Evolutionary conservation across 2,329 filamentous ascomycete genomes (phyloP).

Genomic region (Neospermospora avenae): DNA sequence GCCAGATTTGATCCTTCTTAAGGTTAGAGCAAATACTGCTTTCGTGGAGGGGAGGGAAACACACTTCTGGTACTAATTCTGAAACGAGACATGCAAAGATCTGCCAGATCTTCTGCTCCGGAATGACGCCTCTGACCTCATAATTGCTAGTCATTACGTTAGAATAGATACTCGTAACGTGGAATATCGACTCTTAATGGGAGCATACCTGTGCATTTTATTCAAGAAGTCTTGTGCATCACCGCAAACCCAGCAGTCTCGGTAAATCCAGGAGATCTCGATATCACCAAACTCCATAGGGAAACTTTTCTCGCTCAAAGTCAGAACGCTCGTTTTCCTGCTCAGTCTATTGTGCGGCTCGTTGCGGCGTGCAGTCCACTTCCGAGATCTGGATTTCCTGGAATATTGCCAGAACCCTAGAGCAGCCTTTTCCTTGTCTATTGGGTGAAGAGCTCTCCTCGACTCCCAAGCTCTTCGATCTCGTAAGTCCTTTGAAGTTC

Average conservation of each 20-base stretch:
- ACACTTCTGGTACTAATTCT: constrained; percentile 15
- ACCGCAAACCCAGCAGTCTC: constrained; percentile 12
- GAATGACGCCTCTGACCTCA: constrained; percentile 6
- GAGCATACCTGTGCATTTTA: constrained; percentile 10
- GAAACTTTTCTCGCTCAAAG: not conserved
- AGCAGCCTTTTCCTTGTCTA: not conserved
- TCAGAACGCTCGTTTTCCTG: not conserved
- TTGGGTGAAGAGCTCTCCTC: constrained; percentile 10
- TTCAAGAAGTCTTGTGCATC: constrained; percentile 9
- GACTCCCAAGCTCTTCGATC: constrained; percentile 6
- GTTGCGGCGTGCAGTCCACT: not conserved
- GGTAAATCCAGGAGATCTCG: constrained; percentile 17
- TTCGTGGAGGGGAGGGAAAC: not conserved
- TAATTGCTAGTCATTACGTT: constrained; percentile 4
- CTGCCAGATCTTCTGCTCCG: constrained; percentile 14
- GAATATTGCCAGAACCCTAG: constrained; percentile 5
- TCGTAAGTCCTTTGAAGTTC: not conserved
- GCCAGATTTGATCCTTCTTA: not conserved
- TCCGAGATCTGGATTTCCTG: not conserved
- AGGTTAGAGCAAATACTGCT: not conserved
- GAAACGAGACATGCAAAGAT: constrained; percentile 16
- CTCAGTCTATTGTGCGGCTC: not conserved
- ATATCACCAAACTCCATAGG: constrained; percentile 12
- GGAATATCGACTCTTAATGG: too few species aligned
- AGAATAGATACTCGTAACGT: too few species aligned